Evolutionary conservation across 2,329 filamentous ascomycete genomes (phyloP), one percentile per base, ranked within the genome.

Genomic region (Teratosphaeriaceae sp.): DNA sequence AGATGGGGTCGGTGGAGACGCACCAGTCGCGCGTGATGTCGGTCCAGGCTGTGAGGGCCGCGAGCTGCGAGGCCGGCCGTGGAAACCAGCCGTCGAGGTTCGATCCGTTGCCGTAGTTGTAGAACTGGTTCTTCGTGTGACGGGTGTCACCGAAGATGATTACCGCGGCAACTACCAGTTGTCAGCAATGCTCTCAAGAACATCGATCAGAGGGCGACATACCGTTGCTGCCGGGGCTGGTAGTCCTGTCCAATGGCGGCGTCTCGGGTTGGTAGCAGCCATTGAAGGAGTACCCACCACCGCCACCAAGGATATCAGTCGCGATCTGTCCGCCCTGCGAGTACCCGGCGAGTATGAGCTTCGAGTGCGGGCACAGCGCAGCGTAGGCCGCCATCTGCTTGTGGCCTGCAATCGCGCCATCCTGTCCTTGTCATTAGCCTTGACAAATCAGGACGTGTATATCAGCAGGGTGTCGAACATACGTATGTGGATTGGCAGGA

Each of bases 1-100:
- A 70, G 44, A 67, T 63, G 1, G 67, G 65, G 40, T 69, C 67
- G 5, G 58, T 59, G 1, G 50, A 50, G 26, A 59, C 58, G 40
- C 67, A 68, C 55, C 65, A 68, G 16, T 59, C 46, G 22, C 44
- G 44, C 44, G 46, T 49, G 21, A 43, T 43, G 29, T 39, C 34
- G 2, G 44, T 21, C 15, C 46, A 49, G 5, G 41, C 5, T 12
- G 42, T 18, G 13, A 49, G 26, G 37, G 48, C 48, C n/a, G 40
- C 38, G 16, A 50, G 29, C 29, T 46, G 43, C 22, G 38, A 35
- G 18, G 23, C 40, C 27, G 30, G 38, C 11, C 50, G 47, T 29
- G 50, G 50, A 33, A 46, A 52, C 41, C 40, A 42, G 22, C 50
- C 50, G 26, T 50, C 38, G 30, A 42, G 35, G 35, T 24, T 18